Conservation (phyloP, 805 yeast species). For the Candida lessepsii region DNA sequence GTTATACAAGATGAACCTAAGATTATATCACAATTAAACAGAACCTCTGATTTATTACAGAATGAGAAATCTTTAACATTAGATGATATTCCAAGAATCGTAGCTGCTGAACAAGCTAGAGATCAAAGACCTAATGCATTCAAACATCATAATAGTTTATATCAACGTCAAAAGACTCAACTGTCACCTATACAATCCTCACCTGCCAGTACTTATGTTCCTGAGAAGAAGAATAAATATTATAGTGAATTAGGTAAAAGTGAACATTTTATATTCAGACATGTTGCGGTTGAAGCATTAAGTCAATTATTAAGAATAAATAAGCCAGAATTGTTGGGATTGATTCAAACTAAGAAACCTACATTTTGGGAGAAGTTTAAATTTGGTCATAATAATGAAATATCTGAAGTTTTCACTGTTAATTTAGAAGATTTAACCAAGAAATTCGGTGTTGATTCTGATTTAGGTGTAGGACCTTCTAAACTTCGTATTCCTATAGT, state of each 20-base stretch:
- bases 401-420: slow-evolving; percentile 65
- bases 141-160: slow-evolving; percentile 63
- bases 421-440: slow-evolving; percentile 68
- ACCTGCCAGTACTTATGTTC: background rate
- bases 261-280: slow-evolving; percentile 60
- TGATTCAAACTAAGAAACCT: slow-evolving; percentile 43
- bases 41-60: slow-evolving; percentile 68
- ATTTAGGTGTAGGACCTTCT: slow-evolving; percentile 79
- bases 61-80: slow-evolving; percentile 84
- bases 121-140: slow-evolving; percentile 92
- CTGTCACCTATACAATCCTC: slow-evolving; percentile 7
- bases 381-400: slow-evolving; percentile 28
- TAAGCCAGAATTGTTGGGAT: slow-evolving; percentile 36
- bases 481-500: slow-evolving; percentile 79
- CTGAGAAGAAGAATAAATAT: slow-evolving; percentile 33
- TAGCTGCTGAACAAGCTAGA: slow-evolving; percentile 94
- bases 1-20: slow-evolving; percentile 40
- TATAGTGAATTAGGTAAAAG: slow-evolving; percentile 61
- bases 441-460: slow-evolving; percentile 78
- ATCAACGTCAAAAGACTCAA: slow-evolving; percentile 28
- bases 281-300: slow-evolving; percentile 56
- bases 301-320: slow-evolving; percentile 29
- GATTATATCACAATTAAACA: slow-evolving; percentile 43
- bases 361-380: slow-evolving; percentile 56
- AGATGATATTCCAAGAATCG: slow-evolving; percentile 96